Base-by-base conservation (phyloP, 805 yeast species). In the Wickerhamomyces kurtzmanii region DNA sequence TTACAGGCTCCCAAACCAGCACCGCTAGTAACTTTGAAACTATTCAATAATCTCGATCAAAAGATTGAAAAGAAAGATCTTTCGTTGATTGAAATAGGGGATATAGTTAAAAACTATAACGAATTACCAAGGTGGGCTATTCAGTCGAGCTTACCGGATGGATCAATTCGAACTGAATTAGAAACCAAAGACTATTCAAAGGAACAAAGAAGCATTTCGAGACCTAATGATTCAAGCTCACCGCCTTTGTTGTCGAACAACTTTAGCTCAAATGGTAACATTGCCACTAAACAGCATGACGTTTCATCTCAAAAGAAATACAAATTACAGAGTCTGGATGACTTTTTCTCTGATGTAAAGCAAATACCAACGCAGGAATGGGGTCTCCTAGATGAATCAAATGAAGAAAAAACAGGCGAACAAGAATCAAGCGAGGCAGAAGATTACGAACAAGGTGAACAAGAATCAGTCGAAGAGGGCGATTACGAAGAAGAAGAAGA, bases 261-360 rank as follows among this genome's bases (percentile, higher is more conserved):
- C n/a, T n/a, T n/a, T n/a, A n/a, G n/a, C n/a, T n/a, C 38, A 22
- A 36, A 42, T 7, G 49, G 40, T 22, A 32, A 34, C 6, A 27
- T 21, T 3, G 18, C 20, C 15, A 23, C 10, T 6, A 23, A 11
- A 8, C 22, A 31, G 8, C 31, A 29, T 20, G 26, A 15, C 18
- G 30, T 35, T 12, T 32, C 35, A 13, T 23, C 30, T 22, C 56
- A 52, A 9, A 57, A 52, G 37, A 62, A 59, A 30, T 77, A 73
- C 42, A 68, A 71, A 33, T 51, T 81, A 21, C 94, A 84, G 49
- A 80, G 87, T 32, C 55, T 87, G 32, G 96, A 87, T 45, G 97
- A 87, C 36, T 87, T 87, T 49, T 75, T 87, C 40, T 79, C 69
- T 3, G 65, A 65, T 33, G 54, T 10, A 53, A 62, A 12, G 38